phyloP scores from a whole-genome alignment of 495 filamentous ascomycete genomes.

The Bacidia rubella region DNA sequence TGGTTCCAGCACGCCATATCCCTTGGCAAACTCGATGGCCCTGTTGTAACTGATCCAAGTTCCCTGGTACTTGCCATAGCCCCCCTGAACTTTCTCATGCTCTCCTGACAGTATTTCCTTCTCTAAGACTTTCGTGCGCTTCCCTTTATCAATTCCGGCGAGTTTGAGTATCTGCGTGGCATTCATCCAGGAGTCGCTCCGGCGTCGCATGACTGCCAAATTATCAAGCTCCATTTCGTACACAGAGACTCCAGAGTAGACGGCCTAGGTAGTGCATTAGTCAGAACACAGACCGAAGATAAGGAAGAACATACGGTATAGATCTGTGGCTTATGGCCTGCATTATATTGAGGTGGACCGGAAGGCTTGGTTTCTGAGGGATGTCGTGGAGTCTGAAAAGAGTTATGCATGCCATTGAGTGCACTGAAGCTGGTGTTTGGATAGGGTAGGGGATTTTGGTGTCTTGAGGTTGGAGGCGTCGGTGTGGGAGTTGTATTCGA shows the following conservation, averaged over 20 bases:
- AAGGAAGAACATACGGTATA: slow-evolving; percentile 48
- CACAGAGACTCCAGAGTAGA: slow-evolving; percentile 87
- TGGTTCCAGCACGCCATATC: slow-evolving; percentile 86
- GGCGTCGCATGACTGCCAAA: slow-evolving; percentile 85
- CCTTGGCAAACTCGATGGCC: slow-evolving; percentile 80
- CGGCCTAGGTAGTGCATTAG: slow-evolving; percentile 42
- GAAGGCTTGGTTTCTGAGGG: slow-evolving; percentile 38
- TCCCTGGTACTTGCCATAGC: slow-evolving; percentile 96
- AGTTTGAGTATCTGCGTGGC: slow-evolving; percentile 94
- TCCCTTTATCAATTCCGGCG: slow-evolving; percentile 89
- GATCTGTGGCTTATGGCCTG: slow-evolving; percentile 54
- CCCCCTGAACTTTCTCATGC: slow-evolving; percentile 96
- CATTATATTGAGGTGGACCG: slow-evolving; percentile 33
- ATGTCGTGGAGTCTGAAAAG: slow-evolving; percentile 23
- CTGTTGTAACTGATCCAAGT: slow-evolving; percentile 93
- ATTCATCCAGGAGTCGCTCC: slow-evolving; percentile 84
- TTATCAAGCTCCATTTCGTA: slow-evolving; percentile 96
- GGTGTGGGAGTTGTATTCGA: slow-evolving; percentile 40
- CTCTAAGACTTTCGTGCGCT: slow-evolving; percentile 91
- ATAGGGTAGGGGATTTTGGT: slow-evolving; percentile 32
- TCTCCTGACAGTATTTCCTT: slow-evolving; percentile 93
- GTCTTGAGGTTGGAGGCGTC: slow-evolving; percentile 36
- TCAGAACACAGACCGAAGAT: not conserved
- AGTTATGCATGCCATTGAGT: slow-evolving; percentile 20
- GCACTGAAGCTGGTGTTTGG: slow-evolving; percentile 23